Base-by-base conservation (phyloP, 208 protist species). In the Angomonas deanei region DNA sequence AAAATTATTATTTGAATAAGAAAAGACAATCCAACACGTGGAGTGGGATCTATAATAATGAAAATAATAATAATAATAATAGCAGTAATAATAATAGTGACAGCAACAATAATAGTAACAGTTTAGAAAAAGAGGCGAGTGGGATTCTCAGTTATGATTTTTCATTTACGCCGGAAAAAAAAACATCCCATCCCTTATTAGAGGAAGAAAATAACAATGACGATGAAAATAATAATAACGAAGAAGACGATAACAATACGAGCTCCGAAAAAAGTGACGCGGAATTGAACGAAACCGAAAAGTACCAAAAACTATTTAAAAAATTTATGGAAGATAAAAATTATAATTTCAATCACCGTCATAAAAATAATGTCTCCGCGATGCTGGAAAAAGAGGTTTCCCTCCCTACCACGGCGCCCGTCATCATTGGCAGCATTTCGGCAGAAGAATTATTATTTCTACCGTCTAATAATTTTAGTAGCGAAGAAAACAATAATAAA, bases 391-490 rank as follows among this genome's bases (percentile, higher is more conserved):
- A 57, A 17, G 62, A 56, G 17, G 47, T 54, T 3, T 59, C 74
- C 15, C 58, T 31, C 27, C 64, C 74, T 1, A 58, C 46, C 10
- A 48, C 66, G 26, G 62, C 78, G 19, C 82, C 82, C 6, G 56
- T 88, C 33, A 65, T 88, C n/a, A 61, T 88, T 36, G 77, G 72
- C 56, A 83, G 70, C 36, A 72, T 88, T 26, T 73, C 69, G 13
- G 78, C 76, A 21, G 60, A 70, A 33, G 82, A 88, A 61, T 70
- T 88, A 39, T 70, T 71, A 30, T 49, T 64, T 10, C 70, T 88
- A 33, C 78, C 78, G 34, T 59, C 55, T 50, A 50, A 50, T 23
- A 50, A 50, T 19, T 50, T 50, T n/a, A 19, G 8, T 42, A 42
- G 15, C 36, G 15, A 42, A 42, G 15, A 42, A 8, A 42, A 42